Base-by-base conservation (phyloP, 441 rosid genomes). In the Hura crepitans region DNA sequence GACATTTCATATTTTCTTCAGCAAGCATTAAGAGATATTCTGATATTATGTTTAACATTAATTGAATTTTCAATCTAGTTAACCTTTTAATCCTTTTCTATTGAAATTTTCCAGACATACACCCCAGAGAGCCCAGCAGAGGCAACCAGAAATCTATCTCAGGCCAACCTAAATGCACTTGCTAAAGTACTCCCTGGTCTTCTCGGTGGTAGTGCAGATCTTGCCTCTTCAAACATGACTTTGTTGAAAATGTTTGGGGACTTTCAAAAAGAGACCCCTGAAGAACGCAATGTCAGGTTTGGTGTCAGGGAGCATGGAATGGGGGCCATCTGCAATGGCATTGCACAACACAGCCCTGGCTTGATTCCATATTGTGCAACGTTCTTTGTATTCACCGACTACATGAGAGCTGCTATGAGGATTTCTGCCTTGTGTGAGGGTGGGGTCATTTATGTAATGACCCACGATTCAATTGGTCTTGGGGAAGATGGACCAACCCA, bases 401-500 rank as follows among this genome's bases (percentile, higher is more conserved):
- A 91, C 93, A 91, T 91, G 97, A 88, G 97, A 72, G 96, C 84
- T 64, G 92, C 97, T 57, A 91, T 89, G 0, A 89, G 97, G 65
- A 80, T 91, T 37, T 87, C 97, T 54, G 97, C 97, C 63, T 81
- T 91, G 80, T 62, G 57, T 57, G 86, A 89, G 74, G 86, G 91
- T 62, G 85, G 97, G 47, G 97, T 89, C 66, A 87, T 91, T 39
- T 91, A 91, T 58, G 93, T 90, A 14, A 92, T 92, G 98, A 90
- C 98, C 75, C 98, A 93, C 22, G 98, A 93, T 69, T 93, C 98
- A 14, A 90, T 93, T 74, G 98, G 98, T 61, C 93, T 93, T 13
- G 98, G 98, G 66, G 98, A 93, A 82, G 97, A 93, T 73, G 98
- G 98, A 57, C 97, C 96, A 14, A 91, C 97, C 68, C 97, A 93